Evolutionary conservation across 139 green algal genomes (phyloP).

Genomic region (Coelastrella sp.): DNA sequence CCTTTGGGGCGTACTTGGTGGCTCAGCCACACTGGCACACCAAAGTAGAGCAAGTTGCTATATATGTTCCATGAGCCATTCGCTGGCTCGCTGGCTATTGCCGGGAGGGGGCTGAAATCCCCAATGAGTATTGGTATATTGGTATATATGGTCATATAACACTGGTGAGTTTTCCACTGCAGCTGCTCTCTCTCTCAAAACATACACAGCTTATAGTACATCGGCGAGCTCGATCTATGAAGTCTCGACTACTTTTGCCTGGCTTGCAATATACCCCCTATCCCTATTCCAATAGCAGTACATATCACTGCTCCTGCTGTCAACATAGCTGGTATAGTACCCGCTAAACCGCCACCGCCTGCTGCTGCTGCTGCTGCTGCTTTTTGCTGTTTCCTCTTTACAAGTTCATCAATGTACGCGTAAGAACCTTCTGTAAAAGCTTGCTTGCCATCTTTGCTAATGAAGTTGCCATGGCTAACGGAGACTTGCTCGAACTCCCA

Average conservation of each 20-base stretch:
- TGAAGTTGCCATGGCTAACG: slow-evolving; percentile 37
- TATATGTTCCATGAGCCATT: too few species aligned
- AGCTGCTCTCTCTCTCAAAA: too few species aligned
- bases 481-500: slow-evolving; percentile 40
- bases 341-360: not conserved
- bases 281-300: slow-evolving; percentile 32
- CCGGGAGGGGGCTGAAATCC: too few species aligned
- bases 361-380: not conserved
- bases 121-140: too few species aligned
- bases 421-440: slow-evolving; percentile 17
- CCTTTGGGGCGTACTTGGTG: too few species aligned
- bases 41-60: too few species aligned
- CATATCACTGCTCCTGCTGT: slow-evolving; percentile 10
- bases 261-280: slow-evolving; percentile 23
- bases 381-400: slow-evolving; percentile 1
- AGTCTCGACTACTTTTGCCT: not conserved
- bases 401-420: slow-evolving; percentile 16
- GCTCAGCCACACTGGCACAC: too few species aligned
- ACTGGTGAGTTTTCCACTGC: too few species aligned
- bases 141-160: too few species aligned
- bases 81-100: not conserved
- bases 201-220: too few species aligned
- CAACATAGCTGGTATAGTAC: not conserved
- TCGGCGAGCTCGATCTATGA: too few species aligned
- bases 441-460: slow-evolving; percentile 29